phyloP scores from a whole-genome alignment of 176 grass and related monocot species.

The Aegilops bicornis region DNA sequence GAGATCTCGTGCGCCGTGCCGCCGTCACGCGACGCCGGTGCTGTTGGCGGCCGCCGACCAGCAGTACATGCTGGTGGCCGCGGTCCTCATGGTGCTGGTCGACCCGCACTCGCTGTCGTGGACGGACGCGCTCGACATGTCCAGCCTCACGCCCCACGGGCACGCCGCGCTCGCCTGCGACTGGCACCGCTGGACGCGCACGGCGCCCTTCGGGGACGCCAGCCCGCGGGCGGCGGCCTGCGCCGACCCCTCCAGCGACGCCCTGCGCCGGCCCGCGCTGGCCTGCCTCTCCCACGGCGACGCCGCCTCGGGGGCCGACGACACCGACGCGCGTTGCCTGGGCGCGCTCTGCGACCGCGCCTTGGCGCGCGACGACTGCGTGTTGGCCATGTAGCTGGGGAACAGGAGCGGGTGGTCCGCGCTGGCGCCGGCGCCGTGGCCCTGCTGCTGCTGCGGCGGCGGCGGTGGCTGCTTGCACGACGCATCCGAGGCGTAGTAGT shows the following conservation, averaged over 20 bases:
- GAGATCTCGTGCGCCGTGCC: neutral
- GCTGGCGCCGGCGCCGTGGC: neutral
- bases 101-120: slow-evolving; percentile 85
- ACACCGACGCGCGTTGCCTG: slow-evolving; percentile 53
- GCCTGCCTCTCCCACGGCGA: slow-evolving; percentile 49
- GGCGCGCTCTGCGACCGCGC: slow-evolving; percentile 76
- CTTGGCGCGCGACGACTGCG: slow-evolving; percentile 78
- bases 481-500: neutral
- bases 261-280: slow-evolving; percentile 33
- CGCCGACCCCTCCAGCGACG: slow-evolving; percentile 49
- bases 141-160: slow-evolving; percentile 68
- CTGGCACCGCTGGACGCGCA: slow-evolving; percentile 43
- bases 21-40: slow-evolving; percentile 34
- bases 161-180: slow-evolving; percentile 50
- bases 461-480: neutral
- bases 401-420: slow-evolving; percentile 47
- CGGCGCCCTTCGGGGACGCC: slow-evolving; percentile 10
- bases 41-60: slow-evolving; percentile 36
- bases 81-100: slow-evolving; percentile 72
- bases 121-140: slow-evolving; percentile 54
- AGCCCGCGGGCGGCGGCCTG: neutral
- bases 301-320: slow-evolving; percentile 1
- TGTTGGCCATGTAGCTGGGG: slow-evolving; percentile 89
- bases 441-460: neutral
- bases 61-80: slow-evolving; percentile 59